Conservation (phyloP, 306 rosid species). For the Boehmeria nivea region DNA sequence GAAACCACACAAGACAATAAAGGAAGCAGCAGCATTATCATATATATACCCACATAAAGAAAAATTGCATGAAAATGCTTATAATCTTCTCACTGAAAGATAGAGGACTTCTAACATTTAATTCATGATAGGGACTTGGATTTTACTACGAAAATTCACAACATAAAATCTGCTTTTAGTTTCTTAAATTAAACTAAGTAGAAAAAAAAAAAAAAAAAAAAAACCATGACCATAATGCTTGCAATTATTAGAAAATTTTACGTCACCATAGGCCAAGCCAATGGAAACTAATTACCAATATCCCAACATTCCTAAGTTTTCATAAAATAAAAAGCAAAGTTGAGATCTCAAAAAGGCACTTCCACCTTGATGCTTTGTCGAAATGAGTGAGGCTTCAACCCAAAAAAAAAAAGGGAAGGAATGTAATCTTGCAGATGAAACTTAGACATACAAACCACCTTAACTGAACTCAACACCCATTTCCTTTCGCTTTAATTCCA, state of each 20-base stretch:
- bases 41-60: too few relatives aligned
- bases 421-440: not conserved
- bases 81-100: too few relatives aligned
- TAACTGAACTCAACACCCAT: conserved; percentile 44
- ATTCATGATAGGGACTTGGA: too few relatives aligned
- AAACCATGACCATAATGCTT: conserved; percentile 15
- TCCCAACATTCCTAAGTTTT: conserved; percentile 26
- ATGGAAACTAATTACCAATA: conserved; percentile 16
- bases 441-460: conserved; percentile 17
- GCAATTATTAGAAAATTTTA: conserved; percentile 18
- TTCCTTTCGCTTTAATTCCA: conserved; percentile 69
- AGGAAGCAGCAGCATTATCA: too few relatives aligned
- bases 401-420: conserved; percentile 1
- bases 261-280: conserved; percentile 17
- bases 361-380: conserved; percentile 16
- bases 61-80: too few relatives aligned
- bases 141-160: too few relatives aligned
- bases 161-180: too few relatives aligned
- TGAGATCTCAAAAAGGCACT: conserved; percentile 19
- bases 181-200: too few relatives aligned
- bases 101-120: too few relatives aligned
- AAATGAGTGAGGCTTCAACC: conserved; percentile 22
- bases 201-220: too few relatives aligned
- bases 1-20: too few relatives aligned
- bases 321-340: conserved; percentile 16